Conservation (phyloP, 139 green algal species). For the Zygnema cylindricum region DNA sequence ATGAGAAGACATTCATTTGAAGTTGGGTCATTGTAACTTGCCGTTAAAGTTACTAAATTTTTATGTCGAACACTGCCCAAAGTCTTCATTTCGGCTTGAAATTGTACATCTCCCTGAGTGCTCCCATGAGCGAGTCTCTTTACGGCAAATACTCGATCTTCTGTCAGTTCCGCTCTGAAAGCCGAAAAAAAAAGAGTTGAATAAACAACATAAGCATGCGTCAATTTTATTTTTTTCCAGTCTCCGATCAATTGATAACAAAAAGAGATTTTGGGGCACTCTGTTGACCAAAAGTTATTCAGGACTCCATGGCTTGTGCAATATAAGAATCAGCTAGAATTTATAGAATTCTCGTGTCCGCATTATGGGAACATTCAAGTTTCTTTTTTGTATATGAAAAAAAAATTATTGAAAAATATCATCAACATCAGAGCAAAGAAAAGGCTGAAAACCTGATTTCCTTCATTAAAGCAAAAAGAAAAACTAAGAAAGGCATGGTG, state of each 20-base stretch:
- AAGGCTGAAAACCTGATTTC: too few relatives aligned
- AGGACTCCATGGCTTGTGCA: too few relatives aligned
- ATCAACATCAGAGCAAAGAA: too few relatives aligned
- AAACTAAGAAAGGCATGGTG: background rate
- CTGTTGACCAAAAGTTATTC: too few relatives aligned
- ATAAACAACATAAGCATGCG: background rate
- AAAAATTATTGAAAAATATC: too few relatives aligned
- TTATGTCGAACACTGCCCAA: conserved; percentile 36
- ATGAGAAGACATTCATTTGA: conserved; percentile 16
- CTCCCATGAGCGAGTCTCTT: conserved; percentile 32
- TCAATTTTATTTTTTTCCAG: background rate
- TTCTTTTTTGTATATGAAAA: background rate
- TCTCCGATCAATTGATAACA: too few relatives aligned
- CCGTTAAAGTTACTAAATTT: conserved; percentile 48
- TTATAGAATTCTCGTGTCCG: too few relatives aligned
- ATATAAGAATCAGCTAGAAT: too few relatives aligned
- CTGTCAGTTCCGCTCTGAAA: conserved; percentile 6
- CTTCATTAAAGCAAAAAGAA: background rate
- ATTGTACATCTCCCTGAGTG: conserved; percentile 13
- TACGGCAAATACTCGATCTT: conserved; percentile 10
- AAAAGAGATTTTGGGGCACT: too few relatives aligned
- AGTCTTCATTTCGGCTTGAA: conserved; percentile 35
- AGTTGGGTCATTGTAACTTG: conserved; percentile 17
- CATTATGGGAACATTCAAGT: background rate
- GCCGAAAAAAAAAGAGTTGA: too few relatives aligned